Base-by-base conservation (phyloP, 2,329 filamentous ascomycete species). In the Microdochium bolleyi region DNA sequence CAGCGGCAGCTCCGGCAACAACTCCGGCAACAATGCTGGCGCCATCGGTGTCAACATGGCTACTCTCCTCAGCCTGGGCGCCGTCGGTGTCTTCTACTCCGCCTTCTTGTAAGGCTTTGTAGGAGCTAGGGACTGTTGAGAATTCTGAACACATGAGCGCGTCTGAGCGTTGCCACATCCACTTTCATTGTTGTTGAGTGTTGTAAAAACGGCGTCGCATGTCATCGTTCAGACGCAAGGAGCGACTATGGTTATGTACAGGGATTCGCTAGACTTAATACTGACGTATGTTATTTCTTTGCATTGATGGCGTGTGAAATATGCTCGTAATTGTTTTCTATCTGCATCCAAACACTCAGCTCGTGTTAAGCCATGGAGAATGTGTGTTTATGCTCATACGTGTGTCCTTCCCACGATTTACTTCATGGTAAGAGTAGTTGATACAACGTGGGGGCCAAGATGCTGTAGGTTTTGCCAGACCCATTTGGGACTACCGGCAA, bases 81-180 rank as follows among this genome's bases (percentile, higher is more conserved):
- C 72, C 52, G 57, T 79, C 48, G 75, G 71, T 58, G 76, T 67
- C 49, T 52, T 61, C 46, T 53, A 80, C 54, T 72, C 73, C 52
- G 75, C 79, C 62, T 68, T 81, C 62, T 66, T 83, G 67, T 82
- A 79, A 77, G 58, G 52, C 50, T 46, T 51, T 50, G 51, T 38
- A 53, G 46, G 49, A 51, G 34, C 49, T 41, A 11, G 48, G 34
- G 22, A 22, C 53, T 49, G 32, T 7, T 21, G 22, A 19, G 41
- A 22, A 22, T 52, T 46, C 52, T 55, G 55, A 54, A 56, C 52
- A 54, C 54, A 54, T 59, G 54, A 57, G 56, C 54, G 54, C 61
- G 55, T 52, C 49, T 54, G 41, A 13, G 41, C 41, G 41, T 62
- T 58, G 58, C 59, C 60, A 61, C 64, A 62, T 59, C 54, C 58